A percentile compares a stretch with the other conserved stretches of the same genome.
Conservation (phyloP, 805 yeast genomes). For the Hanseniaspora taiwanica region DNA sequence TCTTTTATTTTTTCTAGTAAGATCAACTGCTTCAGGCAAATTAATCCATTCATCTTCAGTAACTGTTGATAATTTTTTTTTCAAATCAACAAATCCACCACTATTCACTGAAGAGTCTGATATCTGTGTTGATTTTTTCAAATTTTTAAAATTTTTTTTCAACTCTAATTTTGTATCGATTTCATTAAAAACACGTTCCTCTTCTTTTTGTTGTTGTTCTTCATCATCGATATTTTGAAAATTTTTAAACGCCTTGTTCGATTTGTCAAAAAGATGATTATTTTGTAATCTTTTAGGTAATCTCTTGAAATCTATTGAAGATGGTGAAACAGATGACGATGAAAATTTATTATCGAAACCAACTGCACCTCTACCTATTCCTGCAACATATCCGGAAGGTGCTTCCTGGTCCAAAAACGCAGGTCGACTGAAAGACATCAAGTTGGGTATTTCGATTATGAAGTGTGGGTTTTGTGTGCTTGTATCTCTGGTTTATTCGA, state of each 20-base stretch:
- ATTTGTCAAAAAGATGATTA: conserved; percentile 12
- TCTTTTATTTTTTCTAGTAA: conserved; percentile 70
- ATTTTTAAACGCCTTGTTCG: conserved; percentile 12
- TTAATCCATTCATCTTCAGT: conserved; percentile 65
- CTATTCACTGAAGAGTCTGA: conserved; percentile 24
- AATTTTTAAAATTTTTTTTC: conserved; percentile 12
- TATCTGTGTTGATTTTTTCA: conserved; percentile 9
- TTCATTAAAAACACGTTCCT: conserved; percentile 51
- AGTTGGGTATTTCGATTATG: too few species aligned
- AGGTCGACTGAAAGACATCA: conserved; percentile 29
- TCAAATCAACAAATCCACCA: conserved; percentile 55
- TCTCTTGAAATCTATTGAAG: conserved; percentile 25
- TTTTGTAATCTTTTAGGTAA: conserved; percentile 17
- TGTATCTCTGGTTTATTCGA: too few species aligned
- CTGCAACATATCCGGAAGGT: conserved; percentile 84
- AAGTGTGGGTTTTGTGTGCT: too few species aligned
- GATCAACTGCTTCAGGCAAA: conserved; percentile 80
- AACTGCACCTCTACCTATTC: conserved; percentile 88
- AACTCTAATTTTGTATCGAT: conserved; percentile 37
- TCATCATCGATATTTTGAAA: conserved; percentile 31
- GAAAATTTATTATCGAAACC: conserved; percentile 76
- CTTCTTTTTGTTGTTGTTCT: conserved; percentile 73
- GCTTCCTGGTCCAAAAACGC: conserved; percentile 72
- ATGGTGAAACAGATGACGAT: conserved; percentile 50
- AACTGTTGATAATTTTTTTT: conserved; percentile 44